Conservation (phyloP, 139 green algal genomes). For the Bryopsis sp. region DNA sequence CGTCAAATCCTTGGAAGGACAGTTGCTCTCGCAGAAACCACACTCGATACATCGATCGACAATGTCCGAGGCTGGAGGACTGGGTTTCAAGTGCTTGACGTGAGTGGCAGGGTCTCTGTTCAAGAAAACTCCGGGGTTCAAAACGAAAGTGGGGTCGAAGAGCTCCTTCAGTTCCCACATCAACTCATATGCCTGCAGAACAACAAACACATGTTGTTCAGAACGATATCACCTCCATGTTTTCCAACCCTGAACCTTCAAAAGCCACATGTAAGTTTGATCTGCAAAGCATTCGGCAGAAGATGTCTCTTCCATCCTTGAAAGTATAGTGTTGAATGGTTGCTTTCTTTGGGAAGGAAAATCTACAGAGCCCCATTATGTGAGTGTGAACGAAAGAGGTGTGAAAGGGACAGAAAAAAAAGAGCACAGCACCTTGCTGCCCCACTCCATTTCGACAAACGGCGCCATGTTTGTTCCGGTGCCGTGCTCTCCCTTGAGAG, state of each 20-base stretch:
- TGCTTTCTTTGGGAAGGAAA: no score
- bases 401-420: no score
- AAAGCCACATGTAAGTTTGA: no score
- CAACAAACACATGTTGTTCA: no score
- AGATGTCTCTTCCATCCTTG: no score
- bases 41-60: constrained; percentile 96
- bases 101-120: constrained; percentile 74
- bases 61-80: constrained; percentile 57
- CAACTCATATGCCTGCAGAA: constrained; percentile 83
- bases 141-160: constrained; percentile 84
- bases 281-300: no score
- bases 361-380: no score
- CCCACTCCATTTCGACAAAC: constrained; percentile 98
- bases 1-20: constrained; percentile 81
- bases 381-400: no score
- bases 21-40: constrained; percentile 98
- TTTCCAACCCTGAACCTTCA: no score
- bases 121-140: constrained; percentile 87
- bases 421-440: no score
- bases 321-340: no score
- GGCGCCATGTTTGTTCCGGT: constrained; percentile 90
- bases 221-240: no score
- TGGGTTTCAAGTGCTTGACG: constrained; percentile 85
- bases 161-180: constrained; percentile 98
- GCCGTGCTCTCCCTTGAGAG: constrained; percentile 83